These are phyloP conservation scores for Fagus sylvatica DNA, from an alignment of 306 rosid genomes.

Conservation along the genomic window DNA sequence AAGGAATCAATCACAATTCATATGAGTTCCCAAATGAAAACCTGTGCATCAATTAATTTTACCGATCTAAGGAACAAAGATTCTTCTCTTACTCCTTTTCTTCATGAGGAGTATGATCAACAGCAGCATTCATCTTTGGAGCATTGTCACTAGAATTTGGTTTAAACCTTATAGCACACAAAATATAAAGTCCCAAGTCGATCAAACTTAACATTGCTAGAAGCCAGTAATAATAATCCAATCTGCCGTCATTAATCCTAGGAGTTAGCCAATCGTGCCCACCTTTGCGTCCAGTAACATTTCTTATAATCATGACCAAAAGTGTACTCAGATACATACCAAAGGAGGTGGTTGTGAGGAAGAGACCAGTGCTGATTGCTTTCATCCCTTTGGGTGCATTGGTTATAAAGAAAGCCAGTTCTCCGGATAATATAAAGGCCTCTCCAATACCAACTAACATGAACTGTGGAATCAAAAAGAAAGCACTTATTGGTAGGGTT, in stretches of 20 bases:
- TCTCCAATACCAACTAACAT: not conserved
- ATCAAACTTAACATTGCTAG: not conserved
- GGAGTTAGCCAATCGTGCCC: not conserved
- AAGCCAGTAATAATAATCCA: not conserved
- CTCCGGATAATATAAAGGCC: not conserved
- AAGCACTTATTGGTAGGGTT: not conserved
- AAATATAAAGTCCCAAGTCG: not conserved
- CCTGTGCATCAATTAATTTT: too few relatives aligned
- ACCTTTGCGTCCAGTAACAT: not conserved
- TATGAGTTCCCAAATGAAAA: not conserved
- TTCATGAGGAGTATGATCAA: not conserved
- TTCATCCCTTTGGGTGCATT: not conserved
- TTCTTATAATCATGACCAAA: not conserved
- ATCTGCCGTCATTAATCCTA: not conserved
- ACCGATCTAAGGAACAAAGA: too few relatives aligned
- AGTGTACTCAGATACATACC: not conserved
- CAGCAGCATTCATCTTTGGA: too few relatives aligned
- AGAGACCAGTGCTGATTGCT: not conserved
- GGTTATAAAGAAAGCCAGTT: not conserved
- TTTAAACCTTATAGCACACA: not conserved
- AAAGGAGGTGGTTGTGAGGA: not conserved
- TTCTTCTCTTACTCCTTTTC: not conserved
- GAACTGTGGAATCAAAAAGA: slow-evolving; percentile 1
- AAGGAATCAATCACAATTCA: too few relatives aligned
- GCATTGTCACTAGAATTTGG: not conserved